Percentiles rank a stretch among this genome's conserved stretches.
phyloP scores from a whole-genome alignment of 441 rosid genomes.

The Raphanus hybrid region DNA sequence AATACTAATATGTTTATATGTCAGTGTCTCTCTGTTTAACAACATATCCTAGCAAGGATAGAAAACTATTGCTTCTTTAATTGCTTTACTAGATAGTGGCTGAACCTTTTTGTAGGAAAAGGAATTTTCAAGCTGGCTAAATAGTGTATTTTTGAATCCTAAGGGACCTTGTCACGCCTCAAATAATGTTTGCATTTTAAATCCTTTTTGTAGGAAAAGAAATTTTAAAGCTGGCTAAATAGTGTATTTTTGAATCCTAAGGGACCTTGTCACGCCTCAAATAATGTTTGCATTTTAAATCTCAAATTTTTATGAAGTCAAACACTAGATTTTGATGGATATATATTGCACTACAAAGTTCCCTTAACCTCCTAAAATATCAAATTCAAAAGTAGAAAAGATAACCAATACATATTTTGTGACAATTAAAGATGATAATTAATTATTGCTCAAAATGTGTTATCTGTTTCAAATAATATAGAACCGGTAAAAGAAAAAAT shows the following conservation, averaged over 20 bases:
- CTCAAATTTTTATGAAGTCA: slow-evolving; percentile 8
- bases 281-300: background rate
- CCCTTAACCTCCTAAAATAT: background rate
- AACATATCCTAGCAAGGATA: background rate
- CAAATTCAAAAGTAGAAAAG: background rate
- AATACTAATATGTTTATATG: no score
- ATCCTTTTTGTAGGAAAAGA: slow-evolving; percentile 14
- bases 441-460: background rate
- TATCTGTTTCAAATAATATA: slow-evolving; percentile 5
- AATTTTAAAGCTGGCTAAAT: slow-evolving; percentile 28
- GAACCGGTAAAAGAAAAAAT: background rate
- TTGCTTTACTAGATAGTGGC: slow-evolving; percentile 23
- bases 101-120: slow-evolving; percentile 15
- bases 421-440: slow-evolving; percentile 2
- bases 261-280: slow-evolving; percentile 19
- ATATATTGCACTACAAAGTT: background rate
- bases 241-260: slow-evolving; percentile 17
- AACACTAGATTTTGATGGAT: background rate
- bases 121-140: slow-evolving; percentile 29
- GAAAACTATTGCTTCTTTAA: background rate
- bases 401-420: background rate
- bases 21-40: background rate
- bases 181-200: background rate
- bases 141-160: slow-evolving; percentile 17
- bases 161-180: slow-evolving; percentile 16